Conservation (phyloP, 441 rosid species). For the Pelargonium cotyledonis region DNA sequence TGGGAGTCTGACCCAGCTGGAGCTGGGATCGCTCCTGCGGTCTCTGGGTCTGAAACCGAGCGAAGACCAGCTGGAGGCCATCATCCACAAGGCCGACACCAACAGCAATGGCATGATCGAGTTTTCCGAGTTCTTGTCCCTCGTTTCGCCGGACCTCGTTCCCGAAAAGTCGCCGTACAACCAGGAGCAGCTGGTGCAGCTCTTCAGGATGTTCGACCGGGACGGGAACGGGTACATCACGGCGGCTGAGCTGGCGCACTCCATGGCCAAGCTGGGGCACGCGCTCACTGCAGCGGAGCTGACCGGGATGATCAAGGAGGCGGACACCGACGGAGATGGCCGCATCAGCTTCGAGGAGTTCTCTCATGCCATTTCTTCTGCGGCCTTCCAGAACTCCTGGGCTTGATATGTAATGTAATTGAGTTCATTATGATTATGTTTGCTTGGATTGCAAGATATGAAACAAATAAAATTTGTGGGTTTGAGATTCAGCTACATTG, state of each 20-base stretch:
- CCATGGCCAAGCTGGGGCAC: slow-evolving; percentile 25
- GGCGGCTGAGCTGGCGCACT: slow-evolving; percentile 19
- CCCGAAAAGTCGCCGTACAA: not conserved
- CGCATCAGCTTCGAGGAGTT: not conserved
- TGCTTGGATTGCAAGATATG: too few species aligned
- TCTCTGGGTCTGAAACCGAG: not conserved
- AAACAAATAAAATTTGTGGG: too few species aligned
- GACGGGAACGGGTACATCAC: slow-evolving; percentile 22
- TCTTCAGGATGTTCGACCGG: slow-evolving; percentile 21
- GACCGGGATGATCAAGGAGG: not conserved
- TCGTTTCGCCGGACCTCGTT: not conserved
- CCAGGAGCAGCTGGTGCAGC: slow-evolving; percentile 18
- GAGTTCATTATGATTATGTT: too few species aligned
- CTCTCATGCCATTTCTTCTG: not conserved
- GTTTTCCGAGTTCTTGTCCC: not conserved
- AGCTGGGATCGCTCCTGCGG: not conserved
- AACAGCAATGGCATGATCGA: not conserved
- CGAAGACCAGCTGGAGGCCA: not conserved
- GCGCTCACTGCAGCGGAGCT: not conserved
- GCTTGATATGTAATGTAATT: not conserved
- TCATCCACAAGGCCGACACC: not conserved
- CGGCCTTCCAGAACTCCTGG: not conserved
- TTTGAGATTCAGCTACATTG: too few species aligned
- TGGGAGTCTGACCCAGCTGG: not conserved
- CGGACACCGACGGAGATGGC: not conserved